These are phyloP conservation scores for Pistacia integerrima DNA, from an alignment of 345 rosid species.

Conservation along the genomic window DNA sequence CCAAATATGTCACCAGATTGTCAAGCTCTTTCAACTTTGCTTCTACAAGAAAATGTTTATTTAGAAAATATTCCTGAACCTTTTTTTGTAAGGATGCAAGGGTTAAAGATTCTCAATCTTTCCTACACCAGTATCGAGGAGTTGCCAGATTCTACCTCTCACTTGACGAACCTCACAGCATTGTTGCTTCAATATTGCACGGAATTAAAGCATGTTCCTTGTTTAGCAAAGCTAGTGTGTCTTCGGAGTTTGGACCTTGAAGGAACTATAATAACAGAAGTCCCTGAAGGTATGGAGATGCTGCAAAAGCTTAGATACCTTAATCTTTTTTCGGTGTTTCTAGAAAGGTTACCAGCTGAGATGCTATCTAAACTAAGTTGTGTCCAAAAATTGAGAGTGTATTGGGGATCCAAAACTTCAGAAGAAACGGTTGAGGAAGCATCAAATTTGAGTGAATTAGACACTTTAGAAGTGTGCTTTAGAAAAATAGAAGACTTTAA, in stretches of 20 bases:
- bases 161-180: conserved; percentile 1
- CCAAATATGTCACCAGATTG: conserved; percentile 15
- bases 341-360: not conserved
- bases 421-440: no score
- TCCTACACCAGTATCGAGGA: not conserved
- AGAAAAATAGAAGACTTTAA: no score
- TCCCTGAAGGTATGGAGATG: not conserved
- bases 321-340: not conserved
- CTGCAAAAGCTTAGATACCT: not conserved
- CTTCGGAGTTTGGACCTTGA: not conserved
- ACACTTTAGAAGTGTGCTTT: no score
- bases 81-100: conserved; percentile 12
- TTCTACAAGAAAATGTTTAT: not conserved
- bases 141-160: conserved; percentile 11
- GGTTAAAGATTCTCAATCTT: conserved; percentile 25
- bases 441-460: no score
- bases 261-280: not conserved
- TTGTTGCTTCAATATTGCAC: not conserved
- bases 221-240: not conserved
- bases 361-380: not conserved
- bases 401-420: not conserved
- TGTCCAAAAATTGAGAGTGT: not conserved
- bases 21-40: conserved; percentile 11
- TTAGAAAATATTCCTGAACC: not conserved
- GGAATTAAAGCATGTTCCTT: not conserved